Evolutionary conservation across 2,329 filamentous ascomycete species (phyloP), one percentile per base, ranked within the genome.

Genomic region (Cladophialophora bantiana): DNA sequence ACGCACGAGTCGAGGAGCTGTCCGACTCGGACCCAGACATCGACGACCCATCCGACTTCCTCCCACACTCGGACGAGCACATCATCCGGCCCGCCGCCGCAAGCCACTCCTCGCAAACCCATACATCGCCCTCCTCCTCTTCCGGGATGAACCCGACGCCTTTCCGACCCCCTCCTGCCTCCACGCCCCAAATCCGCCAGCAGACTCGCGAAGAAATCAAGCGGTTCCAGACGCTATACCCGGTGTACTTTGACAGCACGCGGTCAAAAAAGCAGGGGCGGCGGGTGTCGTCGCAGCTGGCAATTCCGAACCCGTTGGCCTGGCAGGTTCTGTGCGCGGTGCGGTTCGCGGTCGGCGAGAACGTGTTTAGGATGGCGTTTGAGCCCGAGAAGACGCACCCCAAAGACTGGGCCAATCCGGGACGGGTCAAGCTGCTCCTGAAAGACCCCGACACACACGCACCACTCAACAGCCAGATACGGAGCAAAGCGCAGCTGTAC

Each of bases 331-430:
- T 93, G 53, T 90, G 92, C 76, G 94, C 94, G n/a, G 91, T 91
- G 78, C 88, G 89, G 50, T 50, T 59, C 32, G 62, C 66, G 1
- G 36, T 73, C 32, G 82, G 93, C 40, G 85, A 87, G 68, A 89
- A 90, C 52, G 36, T 45, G 6, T 62, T 83, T 65, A 74, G 75
- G 36, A 77, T 78, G n/a, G 88, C 95, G 7, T 90, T 97, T 77
- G 95, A 99, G 81, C 92, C 94, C 0, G 90, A 91, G 76, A 97
- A 97, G 83, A 86, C 89, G 68, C 95, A 99, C 79, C 95, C 95
- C 6, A 94, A 95, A 81, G 95, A 99, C 83, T 99, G 95, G 95
- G 90, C 90, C 64, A 99, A 99, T 82, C 95, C 95, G 12, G 95
- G 95, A 3, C 86, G 95, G 66, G 92, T 98, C 70, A 89, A 92